Evolutionary conservation across 2,329 filamentous ascomycete genomes (phyloP).

Genomic region (Colletotrichum trifolii): DNA sequence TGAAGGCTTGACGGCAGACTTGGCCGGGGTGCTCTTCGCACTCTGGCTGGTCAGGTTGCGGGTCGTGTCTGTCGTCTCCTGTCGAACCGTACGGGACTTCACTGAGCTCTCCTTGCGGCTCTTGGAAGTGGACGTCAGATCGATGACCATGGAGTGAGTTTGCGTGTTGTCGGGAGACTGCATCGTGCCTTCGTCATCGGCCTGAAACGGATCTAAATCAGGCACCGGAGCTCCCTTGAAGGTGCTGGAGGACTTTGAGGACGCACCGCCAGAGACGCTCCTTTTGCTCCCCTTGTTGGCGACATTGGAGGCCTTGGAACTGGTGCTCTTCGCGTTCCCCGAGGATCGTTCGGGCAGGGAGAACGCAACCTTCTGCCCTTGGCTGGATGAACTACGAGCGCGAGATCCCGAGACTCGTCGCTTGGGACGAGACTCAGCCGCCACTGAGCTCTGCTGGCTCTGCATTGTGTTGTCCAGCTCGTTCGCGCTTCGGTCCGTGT

Average conservation of each 20-base stretch:
- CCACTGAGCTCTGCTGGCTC: conserved; percentile 40
- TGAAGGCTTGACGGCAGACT: conserved; percentile 28
- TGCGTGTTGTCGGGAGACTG: conserved; percentile 40
- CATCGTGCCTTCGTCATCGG: conserved; percentile 39
- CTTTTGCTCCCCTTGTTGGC: conserved; percentile 58
- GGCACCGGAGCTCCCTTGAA: conserved; percentile 31
- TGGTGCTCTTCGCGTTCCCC: conserved; percentile 40
- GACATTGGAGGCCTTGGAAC: conserved; percentile 44
- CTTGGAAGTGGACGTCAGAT: conserved; percentile 33
- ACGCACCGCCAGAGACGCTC: conserved; percentile 40
- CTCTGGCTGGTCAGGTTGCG: conserved; percentile 39
- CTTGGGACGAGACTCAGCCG: conserved; percentile 34
- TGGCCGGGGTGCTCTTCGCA: conserved; percentile 24
- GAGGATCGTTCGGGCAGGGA: conserved; percentile 51
- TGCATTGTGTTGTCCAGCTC: conserved; percentile 36
- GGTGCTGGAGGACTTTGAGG: conserved; percentile 22
- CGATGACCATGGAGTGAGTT: conserved; percentile 40
- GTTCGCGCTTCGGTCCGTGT: conserved; percentile 41
- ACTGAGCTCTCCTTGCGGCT: conserved; percentile 25
- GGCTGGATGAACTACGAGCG: conserved; percentile 30
- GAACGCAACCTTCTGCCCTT: conserved; percentile 54
- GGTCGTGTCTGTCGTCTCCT: conserved; percentile 35
- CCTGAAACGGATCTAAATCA: conserved; percentile 36
- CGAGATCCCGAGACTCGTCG: conserved; percentile 37
- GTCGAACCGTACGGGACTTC: conserved; percentile 28